Evolutionary conservation across 139 green algal species (phyloP), one percentile per base, ranked within the genome.

Genomic region (Raphidocelis subcapitata): DNA sequence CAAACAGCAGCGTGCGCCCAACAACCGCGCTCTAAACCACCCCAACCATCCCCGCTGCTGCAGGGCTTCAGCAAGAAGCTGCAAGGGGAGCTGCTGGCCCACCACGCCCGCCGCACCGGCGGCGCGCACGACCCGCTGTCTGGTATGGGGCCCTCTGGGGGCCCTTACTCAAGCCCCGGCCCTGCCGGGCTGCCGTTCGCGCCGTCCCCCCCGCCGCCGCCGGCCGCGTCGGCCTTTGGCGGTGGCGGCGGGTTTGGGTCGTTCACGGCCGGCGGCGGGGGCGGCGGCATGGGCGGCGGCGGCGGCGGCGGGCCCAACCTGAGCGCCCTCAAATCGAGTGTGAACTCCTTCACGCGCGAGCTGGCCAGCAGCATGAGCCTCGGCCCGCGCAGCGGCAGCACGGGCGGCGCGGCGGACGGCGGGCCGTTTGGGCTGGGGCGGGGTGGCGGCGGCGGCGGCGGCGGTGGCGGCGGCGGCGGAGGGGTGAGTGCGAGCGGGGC

Each of bases 11-110:
- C 14, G 32, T 67, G 54, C 52, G 5, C 35, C 54, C 35, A 16
- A 41, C 68, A 37, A 29, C 54, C 24, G 21, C 47, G 10, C 5
- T 41, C 66, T 5, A 28, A 5, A 21, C 51, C 44, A 1, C 28
- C 26, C 14, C 3, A 8, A 41, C 29, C 62, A 12, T 28, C 62
- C 24, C 41, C 18, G 20, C 60, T 29, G 4, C 20, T 46, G 29
- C 2, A 82, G 76, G 69, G 60, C 2, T 73, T 86, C 51, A 81
- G 55, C 36, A 75, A 76, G 72, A 86, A 86, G 73, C 76, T 82
- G 67, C 76, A 82, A 55, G 36, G 47, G 23, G 81, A 86, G 66
- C 76, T 86, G 14, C 57, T 81, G 29, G 73, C 63, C 2, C 21
- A 62, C n/a, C 83, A 75, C 61, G 61, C 35, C 4, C 47, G 71